phyloP scores from a whole-genome alignment of 257 asterid genomes.

The Solanum megistacrolobum region DNA sequence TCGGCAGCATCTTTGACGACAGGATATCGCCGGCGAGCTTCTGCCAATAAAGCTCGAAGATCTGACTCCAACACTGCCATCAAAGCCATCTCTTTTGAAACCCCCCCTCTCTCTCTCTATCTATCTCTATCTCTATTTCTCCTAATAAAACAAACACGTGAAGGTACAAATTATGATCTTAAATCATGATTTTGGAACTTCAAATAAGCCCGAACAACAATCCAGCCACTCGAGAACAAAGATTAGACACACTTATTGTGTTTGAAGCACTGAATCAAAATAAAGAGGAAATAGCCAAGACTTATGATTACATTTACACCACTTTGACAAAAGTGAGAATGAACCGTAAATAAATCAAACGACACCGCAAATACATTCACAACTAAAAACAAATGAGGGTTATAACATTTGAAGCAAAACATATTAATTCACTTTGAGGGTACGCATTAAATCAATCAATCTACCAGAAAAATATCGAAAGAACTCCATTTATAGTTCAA shows the following conservation, averaged over 20 bases:
- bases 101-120: neutral
- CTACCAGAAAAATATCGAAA: too few species aligned
- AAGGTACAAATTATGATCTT: neutral
- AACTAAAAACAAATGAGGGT: neutral
- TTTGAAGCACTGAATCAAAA: neutral
- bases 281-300: neutral
- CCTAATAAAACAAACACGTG: neutral
- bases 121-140: neutral
- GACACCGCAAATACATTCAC: neutral
- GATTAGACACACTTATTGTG: neutral
- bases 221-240: neutral
- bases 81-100: constrained; percentile 50
- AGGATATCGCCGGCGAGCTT: constrained; percentile 98
- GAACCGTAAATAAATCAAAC: neutral
- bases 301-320: neutral
- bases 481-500: too few species aligned
- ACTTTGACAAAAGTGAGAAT: neutral
- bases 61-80: constrained; percentile 94
- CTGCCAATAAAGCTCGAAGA: constrained; percentile 92
- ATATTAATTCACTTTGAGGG: too few species aligned
- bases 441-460: too few species aligned
- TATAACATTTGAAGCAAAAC: neutral
- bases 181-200: neutral
- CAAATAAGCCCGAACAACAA: neutral
- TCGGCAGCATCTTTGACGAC: constrained; percentile 97